Percentiles rank a stretch among this genome's conserved stretches.
Evolutionary conservation across 192 early-diverging fungal species (phyloP).

Genomic region (Backusella macrospora): DNA sequence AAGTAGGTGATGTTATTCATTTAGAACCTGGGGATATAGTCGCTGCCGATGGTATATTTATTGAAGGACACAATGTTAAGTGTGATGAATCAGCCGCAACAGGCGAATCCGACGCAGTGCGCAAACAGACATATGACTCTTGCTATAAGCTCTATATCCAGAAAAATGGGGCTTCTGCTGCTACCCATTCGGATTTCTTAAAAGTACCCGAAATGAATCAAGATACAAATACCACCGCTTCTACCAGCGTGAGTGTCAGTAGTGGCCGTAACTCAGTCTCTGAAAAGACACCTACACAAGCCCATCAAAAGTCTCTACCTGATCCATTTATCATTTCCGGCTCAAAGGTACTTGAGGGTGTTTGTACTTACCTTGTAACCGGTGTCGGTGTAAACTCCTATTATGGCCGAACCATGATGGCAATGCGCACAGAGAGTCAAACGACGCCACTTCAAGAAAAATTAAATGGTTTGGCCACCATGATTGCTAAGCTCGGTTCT

Average conservation of each 20-base stretch:
- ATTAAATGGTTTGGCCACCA: conserved; percentile 84
- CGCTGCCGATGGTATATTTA: conserved; percentile 86
- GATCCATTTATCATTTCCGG: conserved; percentile 93
- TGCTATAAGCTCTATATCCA: conserved; percentile 25
- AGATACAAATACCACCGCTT: neutral
- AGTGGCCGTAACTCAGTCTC: neutral
- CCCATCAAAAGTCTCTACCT: conserved; percentile 37
- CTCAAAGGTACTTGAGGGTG: conserved; percentile 88
- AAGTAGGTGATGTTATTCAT: conserved; percentile 89
- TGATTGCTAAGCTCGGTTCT: conserved; percentile 93
- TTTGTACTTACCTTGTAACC: conserved; percentile 83
- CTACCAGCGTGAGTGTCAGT: neutral
- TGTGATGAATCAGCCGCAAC: conserved; percentile 94
- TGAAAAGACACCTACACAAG: conserved; percentile 24
- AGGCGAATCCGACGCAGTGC: conserved; percentile 92
- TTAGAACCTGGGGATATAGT: conserved; percentile 94
- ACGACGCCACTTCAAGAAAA: conserved; percentile 94
- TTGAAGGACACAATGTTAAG: conserved; percentile 78
- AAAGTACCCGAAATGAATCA: conserved; percentile 11
- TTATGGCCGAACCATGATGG: conserved; percentile 88
- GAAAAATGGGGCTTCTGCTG: neutral
- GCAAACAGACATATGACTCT: conserved; percentile 69
- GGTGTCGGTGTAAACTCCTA: conserved; percentile 87
- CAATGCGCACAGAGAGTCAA: conserved; percentile 81
- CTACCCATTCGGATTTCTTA: neutral